These are phyloP conservation scores for Amanita rimosa DNA, from an alignment of 768 basidiomycete species.

Conservation along the genomic window DNA sequence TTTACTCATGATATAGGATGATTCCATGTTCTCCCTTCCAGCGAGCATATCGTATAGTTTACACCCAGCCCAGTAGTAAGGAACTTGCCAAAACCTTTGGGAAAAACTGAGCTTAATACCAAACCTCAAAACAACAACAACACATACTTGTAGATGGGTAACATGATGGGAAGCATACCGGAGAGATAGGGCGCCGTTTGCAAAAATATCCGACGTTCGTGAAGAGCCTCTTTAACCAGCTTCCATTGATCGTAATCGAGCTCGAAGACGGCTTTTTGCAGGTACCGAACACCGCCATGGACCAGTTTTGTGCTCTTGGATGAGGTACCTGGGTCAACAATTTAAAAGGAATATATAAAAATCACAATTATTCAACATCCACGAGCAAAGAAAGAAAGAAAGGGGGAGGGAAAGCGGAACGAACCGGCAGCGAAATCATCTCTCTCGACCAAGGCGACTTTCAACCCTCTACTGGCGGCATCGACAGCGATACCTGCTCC, in stretches of 20 bases:
- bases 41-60: slow-evolving; percentile 95
- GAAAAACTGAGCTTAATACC: too few relatives aligned
- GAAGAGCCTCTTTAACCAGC: slow-evolving; percentile 89
- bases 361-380: too few relatives aligned
- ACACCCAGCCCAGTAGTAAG: slow-evolving; percentile 92
- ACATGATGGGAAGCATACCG: slow-evolving; percentile 91
- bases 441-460: slow-evolving; percentile 87
- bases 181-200: slow-evolving; percentile 93
- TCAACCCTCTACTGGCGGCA: slow-evolving; percentile 83
- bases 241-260: slow-evolving; percentile 96
- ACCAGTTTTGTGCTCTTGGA: slow-evolving; percentile 98
- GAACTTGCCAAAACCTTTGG: slow-evolving; percentile 86
- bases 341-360: too few relatives aligned
- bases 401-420: too few relatives aligned
- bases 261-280: slow-evolving; percentile 93
- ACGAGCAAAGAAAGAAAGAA: too few relatives aligned
- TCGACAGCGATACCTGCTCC: slow-evolving; percentile 96
- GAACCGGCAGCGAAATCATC: slow-evolving; percentile 85
- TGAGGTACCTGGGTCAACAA: slow-evolving; percentile 59
- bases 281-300: slow-evolving; percentile 94
- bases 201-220: slow-evolving; percentile 87
- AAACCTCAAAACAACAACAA: too few relatives aligned
- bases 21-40: slow-evolving; percentile 94
- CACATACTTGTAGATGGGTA: slow-evolving; percentile 85
- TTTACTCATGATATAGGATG: slow-evolving; percentile 90